Conservation (phyloP, 2,329 filamentous ascomycete genomes). For the Cladosporium phlei region DNA sequence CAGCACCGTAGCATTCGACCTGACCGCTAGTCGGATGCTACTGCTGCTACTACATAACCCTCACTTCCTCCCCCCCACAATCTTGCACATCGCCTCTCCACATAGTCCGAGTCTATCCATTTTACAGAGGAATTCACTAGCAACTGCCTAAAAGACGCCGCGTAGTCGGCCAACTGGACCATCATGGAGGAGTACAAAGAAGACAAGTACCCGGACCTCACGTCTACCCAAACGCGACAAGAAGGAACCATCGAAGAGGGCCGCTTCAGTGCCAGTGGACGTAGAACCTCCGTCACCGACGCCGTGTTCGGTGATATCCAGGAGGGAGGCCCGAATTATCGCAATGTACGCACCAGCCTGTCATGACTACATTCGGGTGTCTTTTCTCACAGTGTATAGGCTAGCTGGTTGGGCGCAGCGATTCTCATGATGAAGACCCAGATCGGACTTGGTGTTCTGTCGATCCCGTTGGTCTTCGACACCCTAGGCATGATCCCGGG, state of each 20-base stretch:
- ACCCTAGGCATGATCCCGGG: constrained; percentile 46
- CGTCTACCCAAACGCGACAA: background rate
- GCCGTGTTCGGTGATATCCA: constrained; percentile 20
- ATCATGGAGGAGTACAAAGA: constrained; percentile 8
- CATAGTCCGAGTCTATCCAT: background rate
- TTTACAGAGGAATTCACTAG: too few relatives aligned
- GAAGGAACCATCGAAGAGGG: constrained; percentile 3
- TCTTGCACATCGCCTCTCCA: background rate
- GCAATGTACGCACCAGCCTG: constrained; percentile 12
- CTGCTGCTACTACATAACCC: background rate
- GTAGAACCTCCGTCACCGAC: constrained; percentile 11
- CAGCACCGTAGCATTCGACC: too few relatives aligned
- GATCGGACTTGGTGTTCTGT: constrained; percentile 45
- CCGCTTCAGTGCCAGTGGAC: constrained; percentile 8
- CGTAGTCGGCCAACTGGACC: too few relatives aligned
- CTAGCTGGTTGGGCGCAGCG: constrained; percentile 42
- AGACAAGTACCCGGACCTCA: constrained; percentile 5
- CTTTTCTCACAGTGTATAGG: constrained; percentile 41
- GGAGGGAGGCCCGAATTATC: constrained; percentile 19
- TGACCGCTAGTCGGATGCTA: too few relatives aligned
- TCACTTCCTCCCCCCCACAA: background rate
- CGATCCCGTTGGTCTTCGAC: constrained; percentile 45
- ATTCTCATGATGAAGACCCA: constrained; percentile 47
- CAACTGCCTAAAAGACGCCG: too few relatives aligned
- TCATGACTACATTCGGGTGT: too few relatives aligned